Evolutionary conservation across 768 basidiomycete species (phyloP), one percentile per base, ranked within the genome.

Genomic region (Boletus tomentosulus): DNA sequence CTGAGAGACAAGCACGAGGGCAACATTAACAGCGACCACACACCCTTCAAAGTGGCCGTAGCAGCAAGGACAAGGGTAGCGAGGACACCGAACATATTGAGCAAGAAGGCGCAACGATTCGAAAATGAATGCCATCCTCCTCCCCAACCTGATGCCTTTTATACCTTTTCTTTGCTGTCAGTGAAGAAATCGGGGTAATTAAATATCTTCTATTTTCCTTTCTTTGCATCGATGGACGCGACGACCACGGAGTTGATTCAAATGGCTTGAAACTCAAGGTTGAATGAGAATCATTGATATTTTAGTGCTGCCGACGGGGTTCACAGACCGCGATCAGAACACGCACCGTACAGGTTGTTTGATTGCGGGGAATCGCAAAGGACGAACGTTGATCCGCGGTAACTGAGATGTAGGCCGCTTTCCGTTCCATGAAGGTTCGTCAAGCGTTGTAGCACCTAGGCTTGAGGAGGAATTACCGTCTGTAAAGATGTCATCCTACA

Each of bases 71-170:
- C 55, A 37, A 62, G n/a, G 45, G 54, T 43, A 15, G 57, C 37
- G 34, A 61, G 37, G 43, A 63, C 51, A 57, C 39, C 38, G 31
- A 68, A 39, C 66, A 69, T 67, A 25, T 37, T 13, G 51, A 53
- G 37, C 0, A 16, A 48, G 22, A 46, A 39, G n/a, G 43, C 27
- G 42, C 31, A 12, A 44, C 42, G 42, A 27, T 44, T 44, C 42
- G 42, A 27, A 44, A 16, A 12, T 4, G 31, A 52, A 22, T 50
- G 43, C 0, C 1, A 10, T 38, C 46, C n/a, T 19, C 15, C 25
- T 34, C 30, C 49, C 13, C 7, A 25, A 45, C 16, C 8, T 4
- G 30, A 42, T 3, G 10, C 46, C 25, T 35, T 66, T 68, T 68
- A 68, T 66, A 58, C 54, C 9, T 38, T 51, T 48, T 33, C 22